phyloP scores from a whole-genome alignment of 169 alveolate species.

The Eimeria maxima region DNA sequence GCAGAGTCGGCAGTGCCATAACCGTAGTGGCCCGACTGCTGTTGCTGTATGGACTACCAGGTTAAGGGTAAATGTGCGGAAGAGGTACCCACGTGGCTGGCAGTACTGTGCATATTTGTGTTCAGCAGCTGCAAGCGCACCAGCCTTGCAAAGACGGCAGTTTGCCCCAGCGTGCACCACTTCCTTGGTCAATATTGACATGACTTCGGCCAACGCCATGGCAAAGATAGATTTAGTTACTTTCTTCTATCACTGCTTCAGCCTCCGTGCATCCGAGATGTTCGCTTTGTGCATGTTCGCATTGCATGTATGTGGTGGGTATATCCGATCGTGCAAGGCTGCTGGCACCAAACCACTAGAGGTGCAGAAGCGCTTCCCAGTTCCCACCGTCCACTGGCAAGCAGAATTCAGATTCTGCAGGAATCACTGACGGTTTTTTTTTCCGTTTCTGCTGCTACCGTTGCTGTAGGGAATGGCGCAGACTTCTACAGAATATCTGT shows the following conservation, averaged over 20 bases:
- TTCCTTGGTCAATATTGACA: not conserved
- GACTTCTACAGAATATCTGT: not conserved
- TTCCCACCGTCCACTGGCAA: not conserved
- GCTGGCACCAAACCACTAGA: not conserved
- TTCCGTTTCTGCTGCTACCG: constrained; percentile 14
- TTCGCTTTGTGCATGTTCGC: not conserved
- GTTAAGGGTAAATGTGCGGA: not conserved
- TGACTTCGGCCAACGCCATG: not conserved
- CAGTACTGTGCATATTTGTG: constrained; percentile 50
- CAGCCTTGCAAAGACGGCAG: not conserved
- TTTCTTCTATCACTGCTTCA: not conserved
- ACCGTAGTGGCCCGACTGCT: constrained; percentile 10
- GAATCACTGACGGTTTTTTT: not conserved
- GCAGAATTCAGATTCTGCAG: not conserved
- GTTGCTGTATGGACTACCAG: not conserved
- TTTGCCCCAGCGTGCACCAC: not conserved
- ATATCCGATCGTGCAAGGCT: not conserved
- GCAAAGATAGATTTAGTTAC: not conserved
- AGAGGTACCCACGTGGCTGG: not conserved
- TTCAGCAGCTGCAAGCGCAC: not conserved
- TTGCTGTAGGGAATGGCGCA: not conserved
- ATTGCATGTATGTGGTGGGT: not conserved
- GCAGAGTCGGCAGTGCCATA: not conserved
- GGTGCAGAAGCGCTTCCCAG: not conserved
- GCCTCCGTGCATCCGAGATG: not conserved